Evolutionary conservation across 2,329 filamentous ascomycete species (phyloP), one percentile per base, ranked within the genome.

Genomic region (Capronia coronata): DNA sequence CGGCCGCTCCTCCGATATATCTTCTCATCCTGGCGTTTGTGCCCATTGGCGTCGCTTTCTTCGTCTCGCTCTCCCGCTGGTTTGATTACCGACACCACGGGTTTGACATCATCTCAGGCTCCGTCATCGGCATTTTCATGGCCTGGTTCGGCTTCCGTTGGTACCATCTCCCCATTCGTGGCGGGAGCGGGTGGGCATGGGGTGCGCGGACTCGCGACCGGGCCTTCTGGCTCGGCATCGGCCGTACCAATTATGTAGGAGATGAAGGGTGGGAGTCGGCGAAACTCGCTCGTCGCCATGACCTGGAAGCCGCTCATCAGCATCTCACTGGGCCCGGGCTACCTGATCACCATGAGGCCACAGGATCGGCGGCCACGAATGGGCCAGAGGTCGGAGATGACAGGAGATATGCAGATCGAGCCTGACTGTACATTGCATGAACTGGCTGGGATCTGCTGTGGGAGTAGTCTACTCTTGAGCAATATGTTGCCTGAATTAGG

Each of bases 41-140:
- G 1, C 90, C 90, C 2, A 78, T 89, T 56, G 84, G 82, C 49
- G 72, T 79, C 1, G 84, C 89, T 3, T 78, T 89, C 55, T 95
- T 89, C 70, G 85, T 96, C 55, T 77, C 84, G n/a, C 80, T 83
- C 22, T 91, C 87, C 1, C 84, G 91, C 9, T 97, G 84, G 78
- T 89, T 84, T 52, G 84, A 96, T 66, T 94, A 84, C 70, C 82
- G 87, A 32, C 91, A 97, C 67, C 86, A 91, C 65, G 89, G 84
- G n/a, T 91, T 95, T 65, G 91, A 97, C 58, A 86, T 96, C 57
- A 69, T 96, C 2, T 87, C 86, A 55, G 91, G 91, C n/a, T 85
- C 83, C 48, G 58, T 86, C 10, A 84, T 96, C 54, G 91, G 91
- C 7, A 76, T 83, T 11, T 68, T 82, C 38, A 79, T 79, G 30